A percentile compares a stretch with the other conserved stretches of the same genome.
Conservation (phyloP, 2,329 filamentous ascomycete species). For the Berkeleyomyces rouxiae region DNA sequence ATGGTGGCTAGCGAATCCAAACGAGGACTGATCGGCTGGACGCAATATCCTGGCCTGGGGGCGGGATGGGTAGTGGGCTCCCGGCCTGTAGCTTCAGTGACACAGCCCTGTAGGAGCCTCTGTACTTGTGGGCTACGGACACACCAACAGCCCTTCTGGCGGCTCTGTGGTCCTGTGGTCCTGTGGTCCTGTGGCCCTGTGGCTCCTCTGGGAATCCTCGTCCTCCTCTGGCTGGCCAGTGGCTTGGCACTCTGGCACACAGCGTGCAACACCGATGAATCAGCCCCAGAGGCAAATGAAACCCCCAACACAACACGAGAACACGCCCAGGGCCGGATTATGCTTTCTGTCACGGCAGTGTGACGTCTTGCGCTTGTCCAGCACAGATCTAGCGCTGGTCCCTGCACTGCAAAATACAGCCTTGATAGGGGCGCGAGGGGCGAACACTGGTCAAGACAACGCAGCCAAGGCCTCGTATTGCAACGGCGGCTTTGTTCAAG, state of each 20-base stretch:
- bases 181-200: neutral
- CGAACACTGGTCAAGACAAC: neutral
- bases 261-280: neutral
- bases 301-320: neutral
- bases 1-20: neutral
- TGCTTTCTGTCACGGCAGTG: neutral
- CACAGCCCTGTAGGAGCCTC: too few species aligned
- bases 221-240: neutral
- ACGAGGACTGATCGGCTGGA: neutral
- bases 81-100: neutral
- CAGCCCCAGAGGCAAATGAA: constrained; percentile 2
- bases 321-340: neutral
- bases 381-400: neutral
- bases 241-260: neutral
- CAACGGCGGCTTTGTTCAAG: neutral
- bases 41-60: neutral
- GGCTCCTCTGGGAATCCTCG: neutral
- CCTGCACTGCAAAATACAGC: neutral
- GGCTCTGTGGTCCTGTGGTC: too few species aligned
- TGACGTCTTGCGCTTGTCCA: neutral
- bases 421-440: neutral
- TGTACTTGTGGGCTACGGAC: too few species aligned
- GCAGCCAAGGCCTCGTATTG: neutral
- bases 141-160: too few species aligned
- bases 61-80: neutral